These are phyloP conservation scores for Gonium pectorale DNA, from an alignment of 139 green algal genomes.

Conservation along the genomic window DNA sequence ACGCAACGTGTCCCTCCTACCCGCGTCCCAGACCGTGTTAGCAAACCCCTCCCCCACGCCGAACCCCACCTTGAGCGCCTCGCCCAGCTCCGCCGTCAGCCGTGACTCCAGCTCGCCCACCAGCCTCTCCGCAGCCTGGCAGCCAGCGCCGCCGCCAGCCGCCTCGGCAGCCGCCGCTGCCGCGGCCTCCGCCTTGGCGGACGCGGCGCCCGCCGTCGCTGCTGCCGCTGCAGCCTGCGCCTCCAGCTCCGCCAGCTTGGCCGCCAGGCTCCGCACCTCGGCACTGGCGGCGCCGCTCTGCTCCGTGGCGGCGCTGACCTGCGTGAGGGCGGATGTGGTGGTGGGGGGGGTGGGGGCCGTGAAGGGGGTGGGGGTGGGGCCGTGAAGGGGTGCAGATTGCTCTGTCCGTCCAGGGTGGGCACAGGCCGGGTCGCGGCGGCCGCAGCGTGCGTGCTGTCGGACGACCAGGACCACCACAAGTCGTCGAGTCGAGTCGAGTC, in stretches of 20 bases:
- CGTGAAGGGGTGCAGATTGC: too few species aligned
- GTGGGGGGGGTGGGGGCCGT: too few species aligned
- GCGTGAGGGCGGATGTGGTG: neutral
- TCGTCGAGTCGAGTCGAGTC: too few species aligned
- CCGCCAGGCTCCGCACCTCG: neutral
- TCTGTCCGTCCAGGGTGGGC: too few species aligned
- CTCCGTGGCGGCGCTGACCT: conserved; percentile 16
- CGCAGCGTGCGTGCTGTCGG: too few species aligned
- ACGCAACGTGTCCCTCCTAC: too few species aligned
- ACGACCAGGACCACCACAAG: too few species aligned
- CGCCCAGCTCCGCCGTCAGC: conserved; percentile 3
- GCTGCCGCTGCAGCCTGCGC: neutral
- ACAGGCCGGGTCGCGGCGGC: too few species aligned
- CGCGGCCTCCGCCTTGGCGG: neutral
- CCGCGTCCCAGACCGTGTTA: neutral
- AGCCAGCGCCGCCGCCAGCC: neutral
- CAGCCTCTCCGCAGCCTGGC: neutral
- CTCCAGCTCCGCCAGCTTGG: conserved; percentile 2
- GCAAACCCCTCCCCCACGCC: neutral
- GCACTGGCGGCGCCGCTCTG: neutral
- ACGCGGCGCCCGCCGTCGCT: neutral
- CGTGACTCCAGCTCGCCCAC: neutral
- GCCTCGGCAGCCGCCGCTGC: neutral
- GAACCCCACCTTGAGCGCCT: conserved; percentile 21
- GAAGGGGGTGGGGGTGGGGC: too few species aligned